These are phyloP conservation scores for Omphalea diandra DNA, from an alignment of 441 rosid species.

Conservation along the genomic window DNA sequence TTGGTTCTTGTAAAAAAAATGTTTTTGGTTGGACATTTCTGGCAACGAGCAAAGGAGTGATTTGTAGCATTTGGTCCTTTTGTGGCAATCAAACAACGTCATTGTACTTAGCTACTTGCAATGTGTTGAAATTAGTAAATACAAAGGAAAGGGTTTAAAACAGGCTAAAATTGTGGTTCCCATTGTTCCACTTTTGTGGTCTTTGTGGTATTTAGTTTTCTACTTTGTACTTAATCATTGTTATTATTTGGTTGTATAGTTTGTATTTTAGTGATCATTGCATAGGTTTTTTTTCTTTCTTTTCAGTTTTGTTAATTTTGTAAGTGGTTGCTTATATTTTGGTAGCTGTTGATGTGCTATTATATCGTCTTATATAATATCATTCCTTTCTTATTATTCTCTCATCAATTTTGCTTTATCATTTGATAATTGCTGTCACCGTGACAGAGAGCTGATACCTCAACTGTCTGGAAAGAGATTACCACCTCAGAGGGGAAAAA, in stretches of 20 bases:
- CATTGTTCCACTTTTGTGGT: too few species aligned
- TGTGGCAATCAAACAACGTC: too few species aligned
- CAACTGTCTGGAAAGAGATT: slow-evolving; percentile 88
- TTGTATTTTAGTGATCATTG: neutral
- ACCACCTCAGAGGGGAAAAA: slow-evolving; percentile 77
- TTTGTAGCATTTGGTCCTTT: too few species aligned
- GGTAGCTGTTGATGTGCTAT: too few species aligned
- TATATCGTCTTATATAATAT: too few species aligned
- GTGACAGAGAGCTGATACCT: slow-evolving; percentile 82
- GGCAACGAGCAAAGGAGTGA: neutral
- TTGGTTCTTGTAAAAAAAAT: too few species aligned
- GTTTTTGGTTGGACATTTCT: neutral
- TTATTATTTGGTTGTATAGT: neutral
- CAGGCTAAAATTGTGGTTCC: too few species aligned
- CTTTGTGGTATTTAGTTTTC: neutral
- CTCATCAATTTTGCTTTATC: slow-evolving; percentile 16
- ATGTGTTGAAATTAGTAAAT: too few species aligned
- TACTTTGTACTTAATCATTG: neutral
- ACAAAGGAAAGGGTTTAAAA: too few species aligned
- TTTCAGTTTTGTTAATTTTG: too few species aligned
- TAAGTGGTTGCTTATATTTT: too few species aligned
- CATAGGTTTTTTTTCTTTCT: slow-evolving; percentile 1
- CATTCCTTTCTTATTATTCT: neutral
- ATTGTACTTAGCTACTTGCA: too few species aligned
- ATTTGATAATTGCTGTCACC: slow-evolving; percentile 29